A percentile compares a stretch with the other conserved stretches of the same genome.
Conservation (phyloP, 805 yeast genomes). For the Saccharomyces paradoxus region DNA sequence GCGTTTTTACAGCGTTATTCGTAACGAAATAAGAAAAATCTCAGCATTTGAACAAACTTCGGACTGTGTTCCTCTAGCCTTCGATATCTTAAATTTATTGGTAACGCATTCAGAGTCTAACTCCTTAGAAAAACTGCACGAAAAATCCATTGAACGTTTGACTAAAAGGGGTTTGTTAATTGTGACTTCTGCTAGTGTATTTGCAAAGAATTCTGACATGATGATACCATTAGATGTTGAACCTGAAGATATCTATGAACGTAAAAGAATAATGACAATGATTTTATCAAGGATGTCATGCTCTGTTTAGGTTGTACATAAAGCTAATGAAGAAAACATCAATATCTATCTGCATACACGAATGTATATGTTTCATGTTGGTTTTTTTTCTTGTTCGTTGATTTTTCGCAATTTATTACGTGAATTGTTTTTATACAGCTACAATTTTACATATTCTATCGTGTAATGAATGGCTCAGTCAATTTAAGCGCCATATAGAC, state of each 20-base stretch:
- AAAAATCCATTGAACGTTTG: constrained; percentile 17
- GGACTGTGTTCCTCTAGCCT: constrained; percentile 30
- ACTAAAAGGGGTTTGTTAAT: constrained; percentile 17
- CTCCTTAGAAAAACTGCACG: constrained; percentile 15
- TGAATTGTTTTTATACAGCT: not conserved
- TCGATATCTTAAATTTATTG: constrained; percentile 24
- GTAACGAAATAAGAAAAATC: constrained; percentile 26
- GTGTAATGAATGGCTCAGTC: not conserved
- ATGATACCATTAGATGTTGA: constrained; percentile 10
- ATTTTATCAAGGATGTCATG: constrained; percentile 16
- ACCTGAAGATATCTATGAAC: constrained; percentile 13
- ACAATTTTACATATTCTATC: not conserved
- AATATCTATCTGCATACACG: not conserved
- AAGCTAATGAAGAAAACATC: not conserved
- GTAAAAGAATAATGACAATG: constrained; percentile 19
- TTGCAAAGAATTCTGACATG: constrained; percentile 5
- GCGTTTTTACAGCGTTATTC: constrained; percentile 27
- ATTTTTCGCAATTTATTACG: not conserved
- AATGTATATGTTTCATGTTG: not conserved
- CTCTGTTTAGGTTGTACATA: not conserved
- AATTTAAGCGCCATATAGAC: not conserved
- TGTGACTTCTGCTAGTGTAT: constrained; percentile 5
- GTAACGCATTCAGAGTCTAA: constrained; percentile 29
- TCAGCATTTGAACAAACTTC: constrained; percentile 27
- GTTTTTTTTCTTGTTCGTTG: not conserved